phyloP scores from a whole-genome alignment of 306 rosid species.

The Gastrolobium villosum region DNA sequence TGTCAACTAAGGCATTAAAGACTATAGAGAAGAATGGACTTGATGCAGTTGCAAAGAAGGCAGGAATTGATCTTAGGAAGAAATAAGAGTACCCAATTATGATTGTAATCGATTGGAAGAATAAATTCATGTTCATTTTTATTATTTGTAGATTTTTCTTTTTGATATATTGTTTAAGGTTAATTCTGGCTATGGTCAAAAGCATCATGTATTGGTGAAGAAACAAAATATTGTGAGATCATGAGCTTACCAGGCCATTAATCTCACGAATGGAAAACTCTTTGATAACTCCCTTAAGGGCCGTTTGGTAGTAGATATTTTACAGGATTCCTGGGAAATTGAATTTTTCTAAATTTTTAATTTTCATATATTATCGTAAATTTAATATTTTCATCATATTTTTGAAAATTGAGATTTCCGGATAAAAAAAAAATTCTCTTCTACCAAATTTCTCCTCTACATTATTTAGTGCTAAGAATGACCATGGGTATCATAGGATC shows the following conservation, averaged over 20 bases:
- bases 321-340: too few species aligned
- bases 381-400: too few species aligned
- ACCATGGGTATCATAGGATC: background rate
- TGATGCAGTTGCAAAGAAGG: conserved; percentile 97
- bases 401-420: too few species aligned
- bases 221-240: conserved; percentile 19
- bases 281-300: conserved; percentile 22
- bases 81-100: conserved; percentile 50
- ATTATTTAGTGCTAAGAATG: background rate
- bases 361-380: too few species aligned
- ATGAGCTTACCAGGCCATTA: conserved; percentile 34
- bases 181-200: conserved; percentile 7
- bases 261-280: conserved; percentile 26
- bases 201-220: conserved; percentile 2
- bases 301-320: too few species aligned
- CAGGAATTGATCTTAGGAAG: conserved; percentile 90
- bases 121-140: conserved; percentile 6
- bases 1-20: conserved; percentile 94
- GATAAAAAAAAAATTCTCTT: too few species aligned
- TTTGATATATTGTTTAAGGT: background rate
- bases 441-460: too few species aligned
- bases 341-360: too few species aligned
- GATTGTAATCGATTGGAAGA: conserved; percentile 38
- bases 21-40: conserved; percentile 96
- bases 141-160: conserved; percentile 23